These are phyloP conservation scores for Tagetes erecta DNA, from an alignment of 129 eudicot genomes.

Conservation along the genomic window DNA sequence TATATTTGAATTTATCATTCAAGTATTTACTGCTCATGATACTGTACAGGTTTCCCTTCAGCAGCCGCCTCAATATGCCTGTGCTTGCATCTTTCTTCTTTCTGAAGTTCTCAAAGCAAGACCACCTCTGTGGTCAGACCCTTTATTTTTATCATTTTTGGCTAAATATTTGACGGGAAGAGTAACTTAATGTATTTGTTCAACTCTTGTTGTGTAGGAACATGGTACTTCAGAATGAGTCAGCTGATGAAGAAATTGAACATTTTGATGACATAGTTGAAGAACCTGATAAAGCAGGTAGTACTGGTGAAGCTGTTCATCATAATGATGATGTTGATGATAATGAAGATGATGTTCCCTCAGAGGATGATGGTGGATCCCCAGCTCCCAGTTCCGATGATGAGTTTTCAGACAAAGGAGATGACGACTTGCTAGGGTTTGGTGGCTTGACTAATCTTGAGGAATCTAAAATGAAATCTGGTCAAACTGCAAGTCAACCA, in stretches of 20 bases:
- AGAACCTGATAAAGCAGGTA: constrained; percentile 40
- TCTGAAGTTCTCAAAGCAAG: constrained; percentile 96
- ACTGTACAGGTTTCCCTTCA: constrained; percentile 78
- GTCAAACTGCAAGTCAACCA: constrained; percentile 26
- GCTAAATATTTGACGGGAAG: neutral
- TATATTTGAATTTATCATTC: constrained; percentile 8
- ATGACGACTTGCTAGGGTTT: constrained; percentile 43
- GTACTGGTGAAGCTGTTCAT: constrained; percentile 25
- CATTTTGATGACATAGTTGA: constrained; percentile 86
- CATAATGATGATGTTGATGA: constrained; percentile 25
- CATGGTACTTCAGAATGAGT: constrained; percentile 85
- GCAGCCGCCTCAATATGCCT: constrained; percentile 95
- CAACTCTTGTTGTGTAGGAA: constrained; percentile 52
- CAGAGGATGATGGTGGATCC: constrained; percentile 49
- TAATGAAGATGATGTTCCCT: constrained; percentile 16
- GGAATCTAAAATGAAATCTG: constrained; percentile 38
- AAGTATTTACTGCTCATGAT: constrained; percentile 15
- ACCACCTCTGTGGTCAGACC: constrained; percentile 88
- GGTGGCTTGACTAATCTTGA: constrained; percentile 34
- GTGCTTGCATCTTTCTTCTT: constrained; percentile 91
- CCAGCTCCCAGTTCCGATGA: constrained; percentile 61
- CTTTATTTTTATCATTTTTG: constrained; percentile 2
- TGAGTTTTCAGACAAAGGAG: constrained; percentile 54
- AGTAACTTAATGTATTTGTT: neutral
- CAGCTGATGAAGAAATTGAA: constrained; percentile 85